Evolutionary conservation across 176 grass and related monocot genomes (phyloP), one percentile per base, ranked within the genome.

Genomic region (Ensete glaucum): DNA sequence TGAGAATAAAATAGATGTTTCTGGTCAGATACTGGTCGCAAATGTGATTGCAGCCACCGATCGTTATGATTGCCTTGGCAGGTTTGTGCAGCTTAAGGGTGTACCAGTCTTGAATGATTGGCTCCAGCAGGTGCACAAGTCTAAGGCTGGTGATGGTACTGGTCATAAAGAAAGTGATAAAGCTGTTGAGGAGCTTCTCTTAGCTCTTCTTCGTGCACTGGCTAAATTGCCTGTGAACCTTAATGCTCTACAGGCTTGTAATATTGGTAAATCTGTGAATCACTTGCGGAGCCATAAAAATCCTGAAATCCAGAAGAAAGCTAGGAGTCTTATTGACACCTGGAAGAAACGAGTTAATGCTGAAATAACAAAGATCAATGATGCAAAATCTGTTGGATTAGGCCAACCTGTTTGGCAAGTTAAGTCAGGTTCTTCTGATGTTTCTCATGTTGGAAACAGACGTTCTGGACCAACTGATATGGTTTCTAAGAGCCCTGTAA

Each of bases 311-410:
- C 93, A 97, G 88, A 97, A 84, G 84, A 97, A 85, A 77, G 90
- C 93, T 1, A 97, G 91, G 75, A 76, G 78, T 81, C 90, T 97
- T 73, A 86, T 97, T 73, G 93, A 97, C 49, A 90, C 83, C 50
- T 97, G 90, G 93, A 97, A 97, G 80, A 97, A 88, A 77, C 87
- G 93, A 24, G 93, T 97, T 76, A 85, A 97, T 82, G 89, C 93
- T 14, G 93, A 97, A 81, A 97, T 97, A 90, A 55, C 71, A 54
- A 97, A 94, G 75, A 88, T 81, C 51, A 91, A 89, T 79, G 95
- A 98, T 56, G 82, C 54, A 6, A 94, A 98, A 79, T 5, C 79
- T 74, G 60, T 81, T 58, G 80, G 77, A 52, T 87, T 88, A 69
- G 76, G 79, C 53, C 90, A 90, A 76, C 57, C 85, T 87, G 90